Conservation (phyloP, 257 asterid species). For the Rubia yunnanensis region DNA sequence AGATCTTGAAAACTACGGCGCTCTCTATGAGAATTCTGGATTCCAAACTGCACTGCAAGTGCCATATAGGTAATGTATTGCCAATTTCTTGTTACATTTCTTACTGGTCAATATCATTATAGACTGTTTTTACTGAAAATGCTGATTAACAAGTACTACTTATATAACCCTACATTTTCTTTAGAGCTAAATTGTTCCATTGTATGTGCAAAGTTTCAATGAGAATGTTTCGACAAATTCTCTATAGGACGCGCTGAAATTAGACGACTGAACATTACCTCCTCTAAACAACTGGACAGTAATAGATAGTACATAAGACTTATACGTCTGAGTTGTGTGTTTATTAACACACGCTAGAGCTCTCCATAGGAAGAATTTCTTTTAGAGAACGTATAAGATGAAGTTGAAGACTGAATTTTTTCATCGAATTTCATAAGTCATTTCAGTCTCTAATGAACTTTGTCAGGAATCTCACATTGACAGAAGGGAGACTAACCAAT, state of each 20-base stretch:
- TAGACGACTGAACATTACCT: no score
- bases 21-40: constrained; percentile 35
- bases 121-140: background rate
- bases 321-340: no score
- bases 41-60: constrained; percentile 38
- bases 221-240: no score
- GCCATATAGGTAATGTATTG: constrained; percentile 36
- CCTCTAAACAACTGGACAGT: no score
- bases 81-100: background rate
- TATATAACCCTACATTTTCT: background rate
- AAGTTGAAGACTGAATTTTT: background rate
- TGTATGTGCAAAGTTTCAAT: background rate
- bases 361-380: no score
- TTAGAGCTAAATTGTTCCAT: no score
- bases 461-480: background rate
- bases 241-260: no score
- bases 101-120: no score
- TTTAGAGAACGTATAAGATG: background rate
- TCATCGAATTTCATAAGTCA: background rate
- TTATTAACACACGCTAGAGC: no score
- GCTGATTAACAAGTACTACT: background rate
- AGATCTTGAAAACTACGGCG: constrained; percentile 36
- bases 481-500: no score
- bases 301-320: no score
- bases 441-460: no score